Evolutionary conservation across 169 alveolate species (phyloP), one percentile per base, ranked within the genome.

Genomic region (Hammondia hammondi): DNA sequence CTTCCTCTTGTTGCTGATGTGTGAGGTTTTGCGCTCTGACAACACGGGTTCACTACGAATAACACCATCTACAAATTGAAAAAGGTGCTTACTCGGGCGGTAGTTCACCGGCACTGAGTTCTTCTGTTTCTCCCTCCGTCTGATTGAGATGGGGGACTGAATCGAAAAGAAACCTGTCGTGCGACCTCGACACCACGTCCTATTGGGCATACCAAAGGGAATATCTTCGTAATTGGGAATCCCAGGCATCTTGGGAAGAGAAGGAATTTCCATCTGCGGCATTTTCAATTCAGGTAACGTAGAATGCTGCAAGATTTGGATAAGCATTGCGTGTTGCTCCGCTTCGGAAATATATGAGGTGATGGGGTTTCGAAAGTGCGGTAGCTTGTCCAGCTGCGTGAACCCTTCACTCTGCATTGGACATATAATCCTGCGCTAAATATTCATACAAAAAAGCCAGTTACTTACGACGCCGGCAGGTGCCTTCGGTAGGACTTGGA

Each of bases 121-220:
- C 95, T 82, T 85, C 95, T 46, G 46, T 92, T 39, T 92, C 93
- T 37, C 92, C 92, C 85, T 85, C 95, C 32, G 95, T 84, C 45
- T 92, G 92, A 70, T 92, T 82, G 32, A 73, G 92, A 37, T 92
- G 95, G 35, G 95, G 95, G 17, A 92, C 95, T 72, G 57, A 14
- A 52, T 12, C 29, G 5, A 19, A 45, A 7, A 4, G 84, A 32
- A 43, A 4, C 9, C 24, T 19, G 27, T 19, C 37, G n/a, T 4
- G 35, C 14, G 77, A 37, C 19, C 46, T 43, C 39, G 52, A n/a
- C 7, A 35, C 45, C 57, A n/a, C 48, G 67, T 2, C 61, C 61
- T 52, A 52, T 37, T 37, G 14, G 19, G 88, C 93, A 10, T 43
- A 88, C 93, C 85, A 32, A 88, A 88, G 21, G 93, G 93, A 70